Evolutionary conservation across 2,329 filamentous ascomycete species (phyloP).

Genomic region (Calonectria hongkongensis): DNA sequence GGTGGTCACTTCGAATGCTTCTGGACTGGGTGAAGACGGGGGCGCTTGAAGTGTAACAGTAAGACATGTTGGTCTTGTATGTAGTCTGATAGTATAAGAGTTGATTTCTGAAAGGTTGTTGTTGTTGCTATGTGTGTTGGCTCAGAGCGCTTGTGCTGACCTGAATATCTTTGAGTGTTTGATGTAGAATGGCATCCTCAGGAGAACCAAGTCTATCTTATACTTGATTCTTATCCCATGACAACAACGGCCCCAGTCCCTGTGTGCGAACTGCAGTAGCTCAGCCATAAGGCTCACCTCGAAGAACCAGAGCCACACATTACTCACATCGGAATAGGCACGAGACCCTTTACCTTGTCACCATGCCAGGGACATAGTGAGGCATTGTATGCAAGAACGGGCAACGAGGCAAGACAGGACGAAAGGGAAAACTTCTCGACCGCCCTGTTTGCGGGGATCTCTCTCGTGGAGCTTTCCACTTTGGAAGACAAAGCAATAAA

Average conservation of each 20-base stretch:
- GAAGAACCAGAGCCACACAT: constrained; percentile 22
- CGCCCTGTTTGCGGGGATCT: constrained; percentile 18
- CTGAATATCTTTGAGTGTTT: constrained; percentile 19
- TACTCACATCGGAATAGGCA: constrained; percentile 35
- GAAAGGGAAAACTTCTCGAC: constrained; percentile 21
- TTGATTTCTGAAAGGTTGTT: neutral
- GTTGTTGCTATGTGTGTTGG: constrained; percentile 5
- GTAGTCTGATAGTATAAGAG: neutral
- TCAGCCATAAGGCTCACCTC: constrained; percentile 42
- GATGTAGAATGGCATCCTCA: constrained; percentile 17
- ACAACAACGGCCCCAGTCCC: constrained; percentile 28
- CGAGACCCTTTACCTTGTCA: constrained; percentile 37
- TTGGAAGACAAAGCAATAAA: constrained; percentile 18
- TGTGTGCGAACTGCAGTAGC: constrained; percentile 37
- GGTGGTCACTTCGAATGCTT: constrained; percentile 65
- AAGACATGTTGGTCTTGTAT: constrained; percentile 49
- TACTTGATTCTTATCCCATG: constrained; percentile 23
- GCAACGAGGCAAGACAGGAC: neutral
- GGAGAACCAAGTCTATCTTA: constrained; percentile 36
- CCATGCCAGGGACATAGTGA: constrained; percentile 26
- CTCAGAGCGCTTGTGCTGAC: constrained; percentile 18
- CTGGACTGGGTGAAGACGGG: constrained; percentile 57
- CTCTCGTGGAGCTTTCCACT: constrained; percentile 39
- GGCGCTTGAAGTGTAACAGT: constrained; percentile 52
- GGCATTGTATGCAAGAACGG: constrained; percentile 24